Percentiles rank a stretch among this genome's conserved stretches.
phyloP scores from a whole-genome alignment of 2,329 filamentous ascomycete genomes.

The Penicillium decumbens region DNA sequence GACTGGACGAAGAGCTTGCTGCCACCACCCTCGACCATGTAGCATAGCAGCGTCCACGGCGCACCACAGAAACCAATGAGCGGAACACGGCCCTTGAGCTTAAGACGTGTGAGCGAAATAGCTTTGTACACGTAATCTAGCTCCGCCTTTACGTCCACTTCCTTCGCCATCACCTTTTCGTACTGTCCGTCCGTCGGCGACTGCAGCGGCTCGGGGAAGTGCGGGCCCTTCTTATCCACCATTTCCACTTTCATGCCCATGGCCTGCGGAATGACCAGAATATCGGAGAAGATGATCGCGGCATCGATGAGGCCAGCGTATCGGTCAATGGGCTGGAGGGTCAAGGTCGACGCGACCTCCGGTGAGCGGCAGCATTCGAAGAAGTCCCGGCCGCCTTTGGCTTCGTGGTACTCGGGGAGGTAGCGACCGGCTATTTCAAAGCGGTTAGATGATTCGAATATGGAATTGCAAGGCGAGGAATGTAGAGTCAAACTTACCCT shows the following conservation, averaged over 20 bases:
- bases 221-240: conserved; percentile 93
- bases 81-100: conserved; percentile 81
- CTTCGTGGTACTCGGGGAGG: conserved; percentile 94
- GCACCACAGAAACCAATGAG: conserved; percentile 95
- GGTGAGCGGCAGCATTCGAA: conserved; percentile 95
- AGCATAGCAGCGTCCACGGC: conserved; percentile 94
- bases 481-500: conserved; percentile 59
- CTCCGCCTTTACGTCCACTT: conserved; percentile 80
- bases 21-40: conserved; percentile 98
- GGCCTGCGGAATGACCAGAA: conserved; percentile 93
- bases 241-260: conserved; percentile 99
- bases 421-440: conserved; percentile 75
- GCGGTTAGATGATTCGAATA: background rate
- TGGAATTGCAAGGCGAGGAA: background rate
- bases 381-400: conserved; percentile 86
- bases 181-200: conserved; percentile 81
- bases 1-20: conserved; percentile 90
- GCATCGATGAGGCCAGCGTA: conserved; percentile 88
- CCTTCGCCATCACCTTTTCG: conserved; percentile 64
- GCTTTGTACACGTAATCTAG: conserved; percentile 94
- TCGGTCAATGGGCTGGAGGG: conserved; percentile 89
- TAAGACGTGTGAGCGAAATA: conserved; percentile 83
- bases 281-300: conserved; percentile 98
- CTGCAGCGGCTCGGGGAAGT: conserved; percentile 80
- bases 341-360: conserved; percentile 87